Conservation (phyloP, 148 eudicot species). For the Vaccinium corymbosum region DNA sequence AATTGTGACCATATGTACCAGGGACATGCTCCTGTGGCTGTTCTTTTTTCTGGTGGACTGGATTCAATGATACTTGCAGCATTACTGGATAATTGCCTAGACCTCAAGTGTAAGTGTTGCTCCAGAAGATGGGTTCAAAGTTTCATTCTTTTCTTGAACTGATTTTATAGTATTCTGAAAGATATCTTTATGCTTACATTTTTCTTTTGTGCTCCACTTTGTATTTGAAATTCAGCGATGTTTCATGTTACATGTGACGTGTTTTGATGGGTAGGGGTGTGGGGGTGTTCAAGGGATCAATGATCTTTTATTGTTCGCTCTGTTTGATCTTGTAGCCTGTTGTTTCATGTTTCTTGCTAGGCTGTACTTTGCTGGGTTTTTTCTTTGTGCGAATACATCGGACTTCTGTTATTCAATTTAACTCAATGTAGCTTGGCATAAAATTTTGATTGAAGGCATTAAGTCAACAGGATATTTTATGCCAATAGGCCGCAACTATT, state of each 20-base stretch:
- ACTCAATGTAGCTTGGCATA: not conserved
- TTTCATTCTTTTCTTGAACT: not conserved
- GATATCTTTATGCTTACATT: not conserved
- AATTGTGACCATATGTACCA: conserved; percentile 21
- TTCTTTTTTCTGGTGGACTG: conserved; percentile 92
- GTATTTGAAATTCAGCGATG: not conserved
- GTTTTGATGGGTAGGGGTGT: not conserved
- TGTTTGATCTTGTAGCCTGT: not conserved
- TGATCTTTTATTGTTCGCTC: not conserved
- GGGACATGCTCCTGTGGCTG: conserved; percentile 69
- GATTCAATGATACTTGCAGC: conserved; percentile 98
- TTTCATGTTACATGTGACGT: not conserved
- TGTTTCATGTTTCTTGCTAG: not conserved
- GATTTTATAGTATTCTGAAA: not conserved
- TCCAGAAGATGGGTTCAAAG: conserved; percentile 7
- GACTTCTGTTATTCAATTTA: not conserved
- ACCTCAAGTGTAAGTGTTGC: conserved; percentile 57
- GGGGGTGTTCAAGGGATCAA: conserved; percentile 4
- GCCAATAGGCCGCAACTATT: not conserved
- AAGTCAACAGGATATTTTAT: not conserved
- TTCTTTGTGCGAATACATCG: too few species aligned
- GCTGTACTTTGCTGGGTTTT: not conserved
- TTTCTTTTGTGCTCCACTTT: not conserved
- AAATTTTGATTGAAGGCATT: not conserved
- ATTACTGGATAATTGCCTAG: conserved; percentile 76